phyloP scores from a whole-genome alignment of 2,329 filamentous ascomycete species.

The Kalmusia sp. region DNA sequence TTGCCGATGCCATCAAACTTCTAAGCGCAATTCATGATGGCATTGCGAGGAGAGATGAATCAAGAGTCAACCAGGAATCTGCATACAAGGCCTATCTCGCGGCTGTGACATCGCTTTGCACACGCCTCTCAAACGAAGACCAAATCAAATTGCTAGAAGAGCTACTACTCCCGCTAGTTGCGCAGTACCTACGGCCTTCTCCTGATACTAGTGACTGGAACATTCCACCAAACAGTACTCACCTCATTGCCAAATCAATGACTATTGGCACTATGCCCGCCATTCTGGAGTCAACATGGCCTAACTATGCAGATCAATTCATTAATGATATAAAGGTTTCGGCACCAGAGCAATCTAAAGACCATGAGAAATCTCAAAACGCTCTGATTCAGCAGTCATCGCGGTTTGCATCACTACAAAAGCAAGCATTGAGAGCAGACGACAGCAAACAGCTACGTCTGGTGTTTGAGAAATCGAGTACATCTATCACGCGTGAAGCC shows the following conservation, averaged over 20 bases:
- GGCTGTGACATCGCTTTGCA: conserved; percentile 58
- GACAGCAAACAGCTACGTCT: conserved; percentile 15
- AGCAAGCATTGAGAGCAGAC: conserved; percentile 20
- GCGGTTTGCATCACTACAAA: conserved; percentile 67
- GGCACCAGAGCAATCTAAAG: conserved; percentile 80
- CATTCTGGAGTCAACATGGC: conserved; percentile 67
- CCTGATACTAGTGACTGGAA: conserved; percentile 58
- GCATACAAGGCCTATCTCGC: conserved; percentile 81
- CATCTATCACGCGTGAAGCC: conserved; percentile 56
- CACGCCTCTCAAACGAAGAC: conserved; percentile 53
- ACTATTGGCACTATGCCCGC: conserved; percentile 52
- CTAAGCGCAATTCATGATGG: conserved; percentile 74
- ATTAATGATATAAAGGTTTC: conserved; percentile 74
- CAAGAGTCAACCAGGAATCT: conserved; percentile 68
- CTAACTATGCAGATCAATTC: conserved; percentile 66
- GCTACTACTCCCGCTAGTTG: conserved; percentile 60
- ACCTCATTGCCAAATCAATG: conserved; percentile 51
- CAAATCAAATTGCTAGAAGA: conserved; percentile 53
- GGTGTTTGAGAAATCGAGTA: conserved; percentile 43
- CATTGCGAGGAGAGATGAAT: conserved; percentile 76
- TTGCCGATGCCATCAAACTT: conserved; percentile 66
- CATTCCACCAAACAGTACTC: conserved; percentile 52
- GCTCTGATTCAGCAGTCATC: conserved; percentile 69
- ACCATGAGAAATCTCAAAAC: conserved; percentile 75
- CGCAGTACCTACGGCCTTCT: conserved; percentile 59